phyloP scores from a whole-genome alignment of 495 filamentous ascomycete genomes.

The Rhypophila decipiens region DNA sequence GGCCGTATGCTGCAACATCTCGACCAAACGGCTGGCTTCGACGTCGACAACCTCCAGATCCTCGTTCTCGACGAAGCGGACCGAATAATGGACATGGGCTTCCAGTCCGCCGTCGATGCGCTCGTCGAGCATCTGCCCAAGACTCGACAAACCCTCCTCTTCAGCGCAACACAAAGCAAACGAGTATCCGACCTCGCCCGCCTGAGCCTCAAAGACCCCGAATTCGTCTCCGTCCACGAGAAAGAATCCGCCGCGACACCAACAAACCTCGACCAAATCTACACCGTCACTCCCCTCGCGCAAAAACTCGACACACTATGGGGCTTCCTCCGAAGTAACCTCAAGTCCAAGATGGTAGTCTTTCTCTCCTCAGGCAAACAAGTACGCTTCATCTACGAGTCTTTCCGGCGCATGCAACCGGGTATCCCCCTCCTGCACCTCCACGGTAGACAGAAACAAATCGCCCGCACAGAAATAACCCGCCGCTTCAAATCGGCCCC shows the following conservation, averaged over 20 bases:
- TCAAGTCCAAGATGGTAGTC: constrained; percentile 88
- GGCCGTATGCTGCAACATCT: constrained; percentile 94
- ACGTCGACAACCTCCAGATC: constrained; percentile 84
- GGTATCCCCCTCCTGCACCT: constrained; percentile 94
- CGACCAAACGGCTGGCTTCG: constrained; percentile 87
- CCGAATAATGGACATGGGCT: constrained; percentile 96
- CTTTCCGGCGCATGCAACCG: constrained; percentile 87
- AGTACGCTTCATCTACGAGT: constrained; percentile 91
- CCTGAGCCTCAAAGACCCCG: constrained; percentile 79
- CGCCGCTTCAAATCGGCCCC: constrained; percentile 70
- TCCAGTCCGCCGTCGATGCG: constrained; percentile 84
- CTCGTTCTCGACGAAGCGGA: constrained; percentile 95
- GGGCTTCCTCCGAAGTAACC: constrained; percentile 81
- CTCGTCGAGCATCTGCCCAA: constrained; percentile 88
- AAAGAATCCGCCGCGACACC: constrained; percentile 76
- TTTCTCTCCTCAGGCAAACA: constrained; percentile 95
- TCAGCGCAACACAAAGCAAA: constrained; percentile 94
- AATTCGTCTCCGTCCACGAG: constrained; percentile 93
- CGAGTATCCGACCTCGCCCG: constrained; percentile 87
- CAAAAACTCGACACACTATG: constrained; percentile 89
- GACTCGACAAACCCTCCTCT: constrained; percentile 83
- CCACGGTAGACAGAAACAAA: constrained; percentile 90
- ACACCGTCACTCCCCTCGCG: constrained; percentile 72
- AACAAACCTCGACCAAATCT: constrained; percentile 78
- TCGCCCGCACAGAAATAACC: constrained; percentile 78